phyloP scores from a whole-genome alignment of 148 eudicot genomes.

The Silene conica region DNA sequence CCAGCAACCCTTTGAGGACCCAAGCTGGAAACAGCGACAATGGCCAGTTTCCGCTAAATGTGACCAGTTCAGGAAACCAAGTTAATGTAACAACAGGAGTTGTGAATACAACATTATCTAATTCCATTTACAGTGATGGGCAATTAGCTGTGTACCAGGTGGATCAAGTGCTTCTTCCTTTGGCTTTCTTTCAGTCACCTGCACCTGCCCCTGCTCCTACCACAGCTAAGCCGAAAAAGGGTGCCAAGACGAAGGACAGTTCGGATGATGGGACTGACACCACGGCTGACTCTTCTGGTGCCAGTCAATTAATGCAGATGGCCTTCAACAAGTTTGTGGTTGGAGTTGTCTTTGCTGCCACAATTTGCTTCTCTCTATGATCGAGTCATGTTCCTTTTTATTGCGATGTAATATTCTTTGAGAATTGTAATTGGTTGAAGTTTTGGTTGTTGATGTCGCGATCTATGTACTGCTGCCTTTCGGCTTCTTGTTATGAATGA shows the following conservation, averaged over 20 bases:
- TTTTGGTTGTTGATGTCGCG: slow-evolving; percentile 25
- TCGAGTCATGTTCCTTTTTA: background rate
- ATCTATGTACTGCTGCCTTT: slow-evolving; percentile 16
- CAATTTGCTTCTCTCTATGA: slow-evolving; percentile 24
- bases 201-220: slow-evolving; percentile 70
- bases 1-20: slow-evolving; percentile 76
- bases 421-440: slow-evolving; percentile 20
- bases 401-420: slow-evolving; percentile 13
- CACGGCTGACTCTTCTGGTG: slow-evolving; percentile 32
- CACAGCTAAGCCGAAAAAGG: slow-evolving; percentile 39
- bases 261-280: slow-evolving; percentile 25
- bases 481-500: slow-evolving; percentile 18
- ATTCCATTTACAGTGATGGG: slow-evolving; percentile 53
- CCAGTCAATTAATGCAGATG: slow-evolving; percentile 12
- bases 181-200: slow-evolving; percentile 47
- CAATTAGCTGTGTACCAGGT: slow-evolving; percentile 84
- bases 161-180: slow-evolving; percentile 76
- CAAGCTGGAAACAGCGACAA: slow-evolving; percentile 66
- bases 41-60: slow-evolving; percentile 66
- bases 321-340: slow-evolving; percentile 27
- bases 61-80: slow-evolving; percentile 68
- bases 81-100: slow-evolving; percentile 83
- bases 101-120: slow-evolving; percentile 53
- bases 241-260: slow-evolving; percentile 25
- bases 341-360: slow-evolving; percentile 22